Percentiles rank a stretch among this genome's conserved stretches.
Evolutionary conservation across 2,329 filamentous ascomycete species (phyloP).

Genomic region (Pseudogymnoascus verrucosus): DNA sequence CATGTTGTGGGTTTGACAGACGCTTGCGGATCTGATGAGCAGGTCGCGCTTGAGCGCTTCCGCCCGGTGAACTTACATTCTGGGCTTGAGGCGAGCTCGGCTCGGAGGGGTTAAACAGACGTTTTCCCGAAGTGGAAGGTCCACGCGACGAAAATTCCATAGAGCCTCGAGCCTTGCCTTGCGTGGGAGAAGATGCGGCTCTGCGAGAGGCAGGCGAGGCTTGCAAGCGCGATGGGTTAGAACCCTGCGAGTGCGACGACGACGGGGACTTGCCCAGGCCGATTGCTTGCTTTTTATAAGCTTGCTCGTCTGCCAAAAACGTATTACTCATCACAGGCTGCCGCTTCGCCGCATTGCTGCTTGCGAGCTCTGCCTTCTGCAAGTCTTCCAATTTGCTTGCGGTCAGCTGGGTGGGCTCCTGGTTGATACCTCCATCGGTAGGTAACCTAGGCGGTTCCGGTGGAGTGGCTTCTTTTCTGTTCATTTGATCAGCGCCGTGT

Average conservation of each 20-base stretch:
- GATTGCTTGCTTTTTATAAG: background rate
- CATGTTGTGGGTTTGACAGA: background rate
- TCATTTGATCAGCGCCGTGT: background rate
- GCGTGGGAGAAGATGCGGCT: background rate
- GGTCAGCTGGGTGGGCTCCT: background rate
- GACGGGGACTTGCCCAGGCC: background rate
- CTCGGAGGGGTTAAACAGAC: background rate
- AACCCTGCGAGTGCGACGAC: background rate
- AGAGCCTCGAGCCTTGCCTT: background rate
- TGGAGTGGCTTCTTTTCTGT: background rate
- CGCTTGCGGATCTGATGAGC: background rate
- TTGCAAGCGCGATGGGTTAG: background rate
- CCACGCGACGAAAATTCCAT: background rate
- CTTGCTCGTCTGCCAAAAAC: background rate
- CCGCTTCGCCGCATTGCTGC: background rate
- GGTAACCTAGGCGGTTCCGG: background rate
- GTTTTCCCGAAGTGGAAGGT: background rate
- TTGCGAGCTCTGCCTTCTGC: background rate
- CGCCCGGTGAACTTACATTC: background rate
- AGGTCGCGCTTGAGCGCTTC: background rate
- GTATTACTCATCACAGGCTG: conserved; percentile 5
- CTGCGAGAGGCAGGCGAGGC: background rate
- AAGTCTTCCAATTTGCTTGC: background rate
- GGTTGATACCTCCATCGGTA: background rate
- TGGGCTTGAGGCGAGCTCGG: background rate